phyloP scores from a whole-genome alignment of 768 basidiomycete species.

The Trametes sanguinea region DNA sequence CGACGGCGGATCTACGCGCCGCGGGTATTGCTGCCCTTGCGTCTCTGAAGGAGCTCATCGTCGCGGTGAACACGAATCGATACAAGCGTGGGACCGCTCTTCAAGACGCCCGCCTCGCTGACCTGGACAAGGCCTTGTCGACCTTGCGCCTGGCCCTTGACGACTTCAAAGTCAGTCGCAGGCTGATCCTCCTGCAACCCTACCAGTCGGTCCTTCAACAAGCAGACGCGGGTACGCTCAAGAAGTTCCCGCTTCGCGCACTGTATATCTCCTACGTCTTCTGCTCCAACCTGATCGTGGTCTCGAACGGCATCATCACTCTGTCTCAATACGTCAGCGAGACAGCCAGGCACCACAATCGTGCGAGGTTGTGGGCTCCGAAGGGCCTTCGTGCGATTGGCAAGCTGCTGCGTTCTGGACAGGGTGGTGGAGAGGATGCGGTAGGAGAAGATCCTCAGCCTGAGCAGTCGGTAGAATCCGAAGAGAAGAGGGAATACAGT shows the following conservation, averaged over 20 bases:
- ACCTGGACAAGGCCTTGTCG: conserved; percentile 12
- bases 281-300: conserved; percentile 44
- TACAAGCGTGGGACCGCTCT: conserved; percentile 29
- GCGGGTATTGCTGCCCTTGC: conserved; percentile 33
- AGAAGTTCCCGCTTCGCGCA: conserved; percentile 37
- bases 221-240: conserved; percentile 17
- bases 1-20: conserved; percentile 38
- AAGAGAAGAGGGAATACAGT: conserved; percentile 32
- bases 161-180: conserved; percentile 36
- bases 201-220: conserved; percentile 42
- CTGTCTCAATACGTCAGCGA: conserved; percentile 40
- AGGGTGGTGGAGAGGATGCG: conserved; percentile 26
- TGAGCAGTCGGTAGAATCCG: conserved; percentile 34
- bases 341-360: conserved; percentile 40
- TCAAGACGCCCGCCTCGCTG: conserved; percentile 18
- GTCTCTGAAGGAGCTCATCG: conserved; percentile 31
- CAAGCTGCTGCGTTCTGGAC: conserved; percentile 28
- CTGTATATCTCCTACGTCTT: conserved; percentile 56
- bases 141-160: conserved; percentile 28
- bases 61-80: conserved; percentile 38
- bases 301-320: conserved; percentile 38
- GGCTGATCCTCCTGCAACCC: conserved; percentile 44
- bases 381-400: conserved; percentile 41
- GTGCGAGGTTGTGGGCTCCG: conserved; percentile 52
- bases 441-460: conserved; percentile 31